Conservation (phyloP, 305 asterid species). For the Fraxinus xanthoxyloides region DNA sequence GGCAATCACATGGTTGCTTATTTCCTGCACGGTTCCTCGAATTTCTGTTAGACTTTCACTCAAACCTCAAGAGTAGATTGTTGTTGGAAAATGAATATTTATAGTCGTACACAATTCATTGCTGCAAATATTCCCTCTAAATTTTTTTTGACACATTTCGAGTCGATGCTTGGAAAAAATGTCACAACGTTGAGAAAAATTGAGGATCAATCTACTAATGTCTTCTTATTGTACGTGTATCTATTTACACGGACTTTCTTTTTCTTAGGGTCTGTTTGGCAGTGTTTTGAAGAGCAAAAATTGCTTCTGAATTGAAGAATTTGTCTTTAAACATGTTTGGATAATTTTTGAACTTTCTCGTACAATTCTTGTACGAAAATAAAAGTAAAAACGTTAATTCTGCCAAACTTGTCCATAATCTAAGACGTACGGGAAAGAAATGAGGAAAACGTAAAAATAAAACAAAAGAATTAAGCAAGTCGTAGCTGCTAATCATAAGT, state of each 20-base stretch:
- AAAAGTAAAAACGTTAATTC: no score
- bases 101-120: not conserved
- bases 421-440: not conserved
- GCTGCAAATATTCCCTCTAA: not conserved
- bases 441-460: not conserved
- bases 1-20: conserved; percentile 42
- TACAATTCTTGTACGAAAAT: not conserved
- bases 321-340: no score
- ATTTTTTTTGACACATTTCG: not conserved
- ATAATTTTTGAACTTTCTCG: no score
- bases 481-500: not conserved
- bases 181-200: not conserved
- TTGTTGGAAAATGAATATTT: conserved; percentile 28
- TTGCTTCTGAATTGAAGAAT: no score
- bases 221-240: not conserved
- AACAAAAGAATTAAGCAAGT: not conserved
- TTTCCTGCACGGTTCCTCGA: conserved; percentile 56
- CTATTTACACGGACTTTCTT: no score
- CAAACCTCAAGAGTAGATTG: conserved; percentile 50
- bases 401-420: not conserved
- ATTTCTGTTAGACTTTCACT: conserved; percentile 31
- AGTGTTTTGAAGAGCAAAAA: no score
- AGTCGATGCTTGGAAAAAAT: not conserved
- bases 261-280: not conserved
- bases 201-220: no score